Conservation (phyloP, 176 grass and related monocot species). For the Bonia amplexicaulis region DNA sequence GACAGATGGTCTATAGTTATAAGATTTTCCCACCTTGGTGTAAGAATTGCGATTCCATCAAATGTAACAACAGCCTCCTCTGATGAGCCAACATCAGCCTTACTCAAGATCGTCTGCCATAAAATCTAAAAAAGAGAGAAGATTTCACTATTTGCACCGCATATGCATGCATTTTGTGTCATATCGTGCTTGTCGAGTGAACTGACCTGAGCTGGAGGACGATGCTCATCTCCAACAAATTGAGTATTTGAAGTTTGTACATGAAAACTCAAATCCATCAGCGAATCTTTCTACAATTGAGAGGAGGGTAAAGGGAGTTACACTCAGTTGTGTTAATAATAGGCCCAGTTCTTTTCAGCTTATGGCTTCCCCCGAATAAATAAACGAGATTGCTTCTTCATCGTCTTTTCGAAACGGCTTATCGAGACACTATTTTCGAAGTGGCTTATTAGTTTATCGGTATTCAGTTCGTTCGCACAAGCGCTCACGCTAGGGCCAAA, state of each 20-base stretch:
- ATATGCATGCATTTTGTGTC: neutral
- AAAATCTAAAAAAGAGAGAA: conserved; percentile 66
- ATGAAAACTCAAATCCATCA: conserved; percentile 97
- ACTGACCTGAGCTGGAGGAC: conserved; percentile 73
- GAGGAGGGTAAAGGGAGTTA: conserved; percentile 15
- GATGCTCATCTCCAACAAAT: conserved; percentile 75
- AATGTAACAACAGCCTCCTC: conserved; percentile 82
- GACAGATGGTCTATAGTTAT: neutral
- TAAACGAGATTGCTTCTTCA: no score
- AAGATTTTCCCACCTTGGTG: conserved; percentile 63
- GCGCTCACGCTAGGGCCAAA: no score
- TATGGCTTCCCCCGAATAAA: no score
- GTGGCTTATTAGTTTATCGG: no score
- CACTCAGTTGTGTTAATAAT: neutral
- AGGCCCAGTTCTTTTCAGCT: no score
- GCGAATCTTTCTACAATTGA: conserved; percentile 70
- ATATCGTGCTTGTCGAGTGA: neutral
- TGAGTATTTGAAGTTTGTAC: conserved; percentile 72
- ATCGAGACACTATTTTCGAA: no score
- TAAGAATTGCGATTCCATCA: conserved; percentile 95
- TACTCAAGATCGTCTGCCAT: conserved; percentile 47
- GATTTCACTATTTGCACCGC: neutral
- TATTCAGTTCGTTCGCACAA: no score
- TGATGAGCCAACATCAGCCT: conserved; percentile 70
- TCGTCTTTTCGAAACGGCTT: no score